Evolutionary conservation across 2,329 filamentous ascomycete species (phyloP).

Genomic region (Sclerotinia minor): DNA sequence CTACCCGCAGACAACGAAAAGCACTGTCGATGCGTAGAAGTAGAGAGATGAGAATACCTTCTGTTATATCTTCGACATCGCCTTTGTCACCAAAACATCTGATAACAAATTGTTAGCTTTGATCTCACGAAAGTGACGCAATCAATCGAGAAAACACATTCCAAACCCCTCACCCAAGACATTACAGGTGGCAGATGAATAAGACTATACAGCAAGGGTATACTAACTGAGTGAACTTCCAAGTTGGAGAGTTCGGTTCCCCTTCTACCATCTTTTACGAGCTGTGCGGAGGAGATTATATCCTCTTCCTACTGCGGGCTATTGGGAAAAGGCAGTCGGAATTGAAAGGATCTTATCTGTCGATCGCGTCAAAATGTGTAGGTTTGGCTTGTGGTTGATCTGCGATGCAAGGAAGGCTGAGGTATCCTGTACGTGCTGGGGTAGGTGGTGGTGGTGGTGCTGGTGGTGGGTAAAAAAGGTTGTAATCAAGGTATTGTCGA

Average conservation of each 20-base stretch:
- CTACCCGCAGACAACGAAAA: background rate
- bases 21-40: background rate
- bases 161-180: background rate
- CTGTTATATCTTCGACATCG: constrained; percentile 71
- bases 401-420: constrained; percentile 35
- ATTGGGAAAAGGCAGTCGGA: constrained; percentile 18
- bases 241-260: constrained; percentile 91
- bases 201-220: constrained; percentile 4
- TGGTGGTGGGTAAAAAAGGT: constrained; percentile 16
- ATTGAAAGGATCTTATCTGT: constrained; percentile 26
- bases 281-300: constrained; percentile 38
- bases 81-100: constrained; percentile 99
- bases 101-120: constrained; percentile 36
- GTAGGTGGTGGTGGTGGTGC: constrained; percentile 23
- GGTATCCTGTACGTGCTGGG: constrained; percentile 33
- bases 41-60: constrained; percentile 37
- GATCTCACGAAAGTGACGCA: constrained; percentile 13
- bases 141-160: constrained; percentile 16
- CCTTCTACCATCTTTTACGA: constrained; percentile 86
- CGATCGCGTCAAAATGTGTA: constrained; percentile 34
- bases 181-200: constrained; percentile 4
- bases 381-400: constrained; percentile 24
- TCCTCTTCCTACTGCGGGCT: constrained; percentile 35
- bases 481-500: constrained; percentile 24
- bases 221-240: constrained; percentile 92